These are phyloP conservation scores for Rhodotorula sp. DNA, from an alignment of 1,284 basidiomycete species.

Conservation along the genomic window DNA sequence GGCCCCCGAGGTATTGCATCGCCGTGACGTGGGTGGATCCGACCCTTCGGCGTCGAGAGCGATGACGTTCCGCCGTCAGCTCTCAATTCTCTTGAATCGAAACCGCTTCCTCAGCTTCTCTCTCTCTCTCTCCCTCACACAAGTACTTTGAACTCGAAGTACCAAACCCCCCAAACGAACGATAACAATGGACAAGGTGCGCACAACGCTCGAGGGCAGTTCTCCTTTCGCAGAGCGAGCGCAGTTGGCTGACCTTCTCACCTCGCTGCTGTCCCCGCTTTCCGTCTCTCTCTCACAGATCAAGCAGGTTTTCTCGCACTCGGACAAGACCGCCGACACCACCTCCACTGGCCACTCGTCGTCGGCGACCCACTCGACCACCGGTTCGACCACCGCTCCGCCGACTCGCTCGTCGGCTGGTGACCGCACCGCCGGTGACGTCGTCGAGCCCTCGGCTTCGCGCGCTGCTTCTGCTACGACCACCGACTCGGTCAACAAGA, in stretches of 20 bases:
- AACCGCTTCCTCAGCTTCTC: no score
- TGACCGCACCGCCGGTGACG: constrained; percentile 1
- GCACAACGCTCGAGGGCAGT: neutral
- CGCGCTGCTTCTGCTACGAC: neutral
- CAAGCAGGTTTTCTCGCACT: constrained; percentile 34
- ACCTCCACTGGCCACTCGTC: neutral
- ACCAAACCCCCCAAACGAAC: no score
- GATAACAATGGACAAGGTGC: neutral
- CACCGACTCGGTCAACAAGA: neutral
- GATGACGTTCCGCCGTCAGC: no score
- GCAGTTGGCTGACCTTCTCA: constrained; percentile 1
- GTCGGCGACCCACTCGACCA: neutral
- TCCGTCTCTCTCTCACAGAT: neutral
- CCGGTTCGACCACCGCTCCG: neutral
- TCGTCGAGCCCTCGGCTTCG: neutral
- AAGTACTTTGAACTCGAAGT: no score
- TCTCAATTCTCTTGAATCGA: no score
- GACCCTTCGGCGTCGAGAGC: no score
- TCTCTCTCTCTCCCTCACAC: no score
- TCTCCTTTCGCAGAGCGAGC: neutral
- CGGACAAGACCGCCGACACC: neutral
- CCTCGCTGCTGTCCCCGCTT: neutral
- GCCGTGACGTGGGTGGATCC: no score
- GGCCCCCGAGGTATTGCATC: no score
- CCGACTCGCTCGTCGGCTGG: constrained; percentile 3